These are phyloP conservation scores for Castanea sativa DNA, from an alignment of 306 rosid genomes.

Conservation along the genomic window DNA sequence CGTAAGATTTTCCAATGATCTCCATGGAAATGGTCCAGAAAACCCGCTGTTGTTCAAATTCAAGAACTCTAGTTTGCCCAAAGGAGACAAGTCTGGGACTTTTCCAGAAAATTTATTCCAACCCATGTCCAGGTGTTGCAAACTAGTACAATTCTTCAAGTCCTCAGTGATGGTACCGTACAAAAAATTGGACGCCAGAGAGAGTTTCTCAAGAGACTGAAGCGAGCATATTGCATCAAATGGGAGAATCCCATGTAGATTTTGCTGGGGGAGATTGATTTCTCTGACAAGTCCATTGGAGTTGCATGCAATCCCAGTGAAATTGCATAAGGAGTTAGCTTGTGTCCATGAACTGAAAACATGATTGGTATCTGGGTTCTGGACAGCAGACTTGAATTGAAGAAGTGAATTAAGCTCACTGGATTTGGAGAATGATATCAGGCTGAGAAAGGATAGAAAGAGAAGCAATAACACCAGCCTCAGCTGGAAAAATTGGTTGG, in stretches of 20 bases:
- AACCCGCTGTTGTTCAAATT: conserved; percentile 53
- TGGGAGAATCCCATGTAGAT: conserved; percentile 56
- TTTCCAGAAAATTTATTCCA: conserved; percentile 57
- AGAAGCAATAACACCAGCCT: neutral
- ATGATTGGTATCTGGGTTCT: conserved; percentile 23
- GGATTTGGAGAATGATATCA: conserved; percentile 28
- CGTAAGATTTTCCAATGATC: conserved; percentile 62
- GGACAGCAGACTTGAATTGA: conserved; percentile 45
- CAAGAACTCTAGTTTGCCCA: conserved; percentile 44
- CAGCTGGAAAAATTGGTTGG: conserved; percentile 23
- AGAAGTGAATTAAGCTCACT: conserved; percentile 48
- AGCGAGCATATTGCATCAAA: conserved; percentile 63
- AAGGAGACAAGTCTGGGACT: conserved; percentile 65
- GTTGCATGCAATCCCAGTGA: conserved; percentile 60
- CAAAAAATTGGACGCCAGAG: conserved; percentile 48
- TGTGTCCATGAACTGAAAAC: conserved; percentile 56
- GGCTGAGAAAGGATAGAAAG: conserved; percentile 36
- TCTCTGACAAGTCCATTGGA: conserved; percentile 48
- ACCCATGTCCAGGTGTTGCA: conserved; percentile 71
- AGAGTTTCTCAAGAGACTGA: conserved; percentile 43
- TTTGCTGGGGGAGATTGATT: conserved; percentile 48
- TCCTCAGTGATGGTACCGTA: conserved; percentile 45
- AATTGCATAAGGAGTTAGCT: conserved; percentile 37
- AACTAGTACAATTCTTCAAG: conserved; percentile 52
- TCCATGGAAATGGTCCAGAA: conserved; percentile 87